These are phyloP conservation scores for Ramalina intermedia DNA, from an alignment of 495 filamentous ascomycete genomes.

Conservation along the genomic window DNA sequence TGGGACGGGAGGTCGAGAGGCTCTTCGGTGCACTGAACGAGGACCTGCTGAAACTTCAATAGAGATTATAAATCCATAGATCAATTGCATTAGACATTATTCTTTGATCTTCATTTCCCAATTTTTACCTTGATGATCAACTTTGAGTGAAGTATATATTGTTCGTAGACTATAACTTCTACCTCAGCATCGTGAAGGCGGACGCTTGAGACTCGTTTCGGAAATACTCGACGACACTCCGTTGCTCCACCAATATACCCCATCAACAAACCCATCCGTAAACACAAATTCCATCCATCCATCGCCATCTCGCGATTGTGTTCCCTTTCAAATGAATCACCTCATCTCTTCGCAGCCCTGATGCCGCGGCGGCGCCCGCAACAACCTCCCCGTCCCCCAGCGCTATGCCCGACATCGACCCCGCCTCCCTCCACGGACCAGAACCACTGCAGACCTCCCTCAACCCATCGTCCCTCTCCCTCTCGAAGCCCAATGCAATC, in stretches of 20 bases:
- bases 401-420: slow-evolving; percentile 72
- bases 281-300: no score
- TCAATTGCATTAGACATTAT: neutral
- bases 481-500: slow-evolving; percentile 28
- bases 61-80: neutral
- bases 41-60: slow-evolving; percentile 56
- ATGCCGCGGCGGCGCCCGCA: slow-evolving; percentile 1
- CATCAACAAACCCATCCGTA: no score
- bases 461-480: slow-evolving; percentile 42
- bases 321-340: no score
- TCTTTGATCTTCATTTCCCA: no score
- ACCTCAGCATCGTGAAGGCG: no score
- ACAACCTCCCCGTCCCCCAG: neutral
- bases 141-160: no score
- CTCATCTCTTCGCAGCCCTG: neutral
- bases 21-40: slow-evolving; percentile 65
- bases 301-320: no score
- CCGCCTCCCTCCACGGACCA: slow-evolving; percentile 63
- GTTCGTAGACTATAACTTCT: no score
- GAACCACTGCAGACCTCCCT: slow-evolving; percentile 41
- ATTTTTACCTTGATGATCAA: no score
- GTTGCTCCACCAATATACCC: no score
- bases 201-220: no score
- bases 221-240: no score
- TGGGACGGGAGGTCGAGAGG: slow-evolving; percentile 34